A percentile compares a stretch with the other conserved stretches of the same genome.
Evolutionary conservation across 2,329 filamentous ascomycete species (phyloP).

Genomic region (Fusarium neocosmosporiellum): DNA sequence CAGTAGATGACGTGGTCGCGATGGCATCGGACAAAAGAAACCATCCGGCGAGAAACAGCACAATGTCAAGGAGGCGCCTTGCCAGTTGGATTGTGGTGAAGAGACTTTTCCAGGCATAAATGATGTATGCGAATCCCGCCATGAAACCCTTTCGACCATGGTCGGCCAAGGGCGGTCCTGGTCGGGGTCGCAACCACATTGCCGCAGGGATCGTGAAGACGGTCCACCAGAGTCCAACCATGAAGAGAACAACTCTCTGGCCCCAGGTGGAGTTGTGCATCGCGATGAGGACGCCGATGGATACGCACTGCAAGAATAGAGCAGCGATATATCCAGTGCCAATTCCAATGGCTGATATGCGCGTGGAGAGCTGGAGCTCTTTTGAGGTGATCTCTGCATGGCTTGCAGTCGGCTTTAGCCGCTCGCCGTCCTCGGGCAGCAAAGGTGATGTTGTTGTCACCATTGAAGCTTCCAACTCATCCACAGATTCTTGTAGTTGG

Average conservation of each 20-base stretch:
- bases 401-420: conserved; percentile 53
- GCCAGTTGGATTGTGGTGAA: conserved; percentile 84
- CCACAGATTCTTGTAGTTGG: conserved; percentile 48
- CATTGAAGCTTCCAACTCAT: conserved; percentile 45
- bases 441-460: conserved; percentile 61
- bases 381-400: conserved; percentile 65
- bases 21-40: conserved; percentile 95
- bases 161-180: conserved; percentile 80
- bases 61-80: conserved; percentile 75
- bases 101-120: conserved; percentile 87
- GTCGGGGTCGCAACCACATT: conserved; percentile 87
- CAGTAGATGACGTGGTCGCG: conserved; percentile 93
- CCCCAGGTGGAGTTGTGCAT: conserved; percentile 85
- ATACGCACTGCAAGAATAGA: conserved; percentile 83
- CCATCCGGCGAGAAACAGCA: conserved; percentile 88
- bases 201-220: conserved; percentile 89
- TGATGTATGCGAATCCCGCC: conserved; percentile 76
- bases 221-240: conserved; percentile 94
- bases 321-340: conserved; percentile 93
- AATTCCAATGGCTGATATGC: conserved; percentile 91
- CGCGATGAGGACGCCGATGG: conserved; percentile 79
- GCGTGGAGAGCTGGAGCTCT: conserved; percentile 85
- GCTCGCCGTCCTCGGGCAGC: conserved; percentile 51
- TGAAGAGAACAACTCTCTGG: conserved; percentile 85
- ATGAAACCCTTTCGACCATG: conserved; percentile 51